Conservation (phyloP, 352 stramenopile genomes). For the Globisporangium takayamanum region DNA sequence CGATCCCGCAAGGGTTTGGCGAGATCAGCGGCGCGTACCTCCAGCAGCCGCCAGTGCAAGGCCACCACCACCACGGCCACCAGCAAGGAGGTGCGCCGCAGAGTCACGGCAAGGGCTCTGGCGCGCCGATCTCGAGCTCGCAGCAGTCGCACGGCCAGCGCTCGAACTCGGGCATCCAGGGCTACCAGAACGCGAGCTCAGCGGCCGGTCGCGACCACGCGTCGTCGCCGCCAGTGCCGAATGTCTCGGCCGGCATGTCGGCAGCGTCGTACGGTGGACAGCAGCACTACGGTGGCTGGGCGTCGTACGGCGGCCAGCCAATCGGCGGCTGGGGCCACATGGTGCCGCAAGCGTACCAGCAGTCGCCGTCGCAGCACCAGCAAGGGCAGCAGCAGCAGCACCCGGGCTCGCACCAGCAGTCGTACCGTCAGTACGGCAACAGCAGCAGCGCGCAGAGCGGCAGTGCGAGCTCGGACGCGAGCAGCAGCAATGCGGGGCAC, state of each 20-base stretch:
- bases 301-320: slow-evolving; percentile 67
- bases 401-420: slow-evolving; percentile 61
- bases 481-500: slow-evolving; percentile 30
- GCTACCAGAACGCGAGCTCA: slow-evolving; percentile 38
- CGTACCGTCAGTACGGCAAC: slow-evolving; percentile 72
- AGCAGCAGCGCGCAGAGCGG: slow-evolving; percentile 38
- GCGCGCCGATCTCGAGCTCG: slow-evolving; percentile 23
- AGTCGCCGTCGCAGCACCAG: slow-evolving; percentile 56
- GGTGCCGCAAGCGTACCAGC: slow-evolving; percentile 81
- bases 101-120: slow-evolving; percentile 55
- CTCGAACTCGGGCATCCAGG: slow-evolving; percentile 44
- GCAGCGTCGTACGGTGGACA: slow-evolving; percentile 49
- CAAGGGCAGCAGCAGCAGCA: slow-evolving; percentile 53
- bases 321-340: slow-evolving; percentile 77
- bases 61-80: slow-evolving; percentile 50
- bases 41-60: slow-evolving; percentile 49
- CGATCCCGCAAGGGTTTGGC: slow-evolving; percentile 73
- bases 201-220: slow-evolving; percentile 47
- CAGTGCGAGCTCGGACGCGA: slow-evolving; percentile 38
- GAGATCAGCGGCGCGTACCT: slow-evolving; percentile 77
- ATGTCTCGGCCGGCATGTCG: slow-evolving; percentile 51
- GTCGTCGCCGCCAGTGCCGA: slow-evolving; percentile 61
- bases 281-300: slow-evolving; percentile 66
- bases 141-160: slow-evolving; percentile 55
- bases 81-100: slow-evolving; percentile 48